Evolutionary conservation across 2,329 filamentous ascomycete genomes (phyloP).

Genomic region (Fusarium liriodendri): DNA sequence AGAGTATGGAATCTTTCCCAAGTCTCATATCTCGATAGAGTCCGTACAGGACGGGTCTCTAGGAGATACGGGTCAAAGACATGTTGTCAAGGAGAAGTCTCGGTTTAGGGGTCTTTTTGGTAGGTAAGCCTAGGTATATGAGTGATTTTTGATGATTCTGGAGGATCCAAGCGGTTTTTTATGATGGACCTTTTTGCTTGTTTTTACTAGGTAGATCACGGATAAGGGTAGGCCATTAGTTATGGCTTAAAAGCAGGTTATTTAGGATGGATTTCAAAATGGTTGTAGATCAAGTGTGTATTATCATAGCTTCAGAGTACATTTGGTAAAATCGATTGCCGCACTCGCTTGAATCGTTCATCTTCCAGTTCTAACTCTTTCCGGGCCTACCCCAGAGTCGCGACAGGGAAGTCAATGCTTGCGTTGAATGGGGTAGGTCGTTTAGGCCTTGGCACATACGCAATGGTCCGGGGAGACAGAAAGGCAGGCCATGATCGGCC

Average conservation of each 20-base stretch:
- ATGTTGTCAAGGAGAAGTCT: neutral
- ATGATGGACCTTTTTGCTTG: neutral
- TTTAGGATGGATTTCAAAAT: neutral
- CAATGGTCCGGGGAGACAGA: neutral
- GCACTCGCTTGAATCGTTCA: neutral
- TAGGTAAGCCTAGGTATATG: neutral
- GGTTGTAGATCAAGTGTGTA: neutral
- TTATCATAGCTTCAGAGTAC: neutral
- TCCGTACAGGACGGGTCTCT: constrained; percentile 19
- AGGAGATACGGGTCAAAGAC: neutral
- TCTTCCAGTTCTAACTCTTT: neutral
- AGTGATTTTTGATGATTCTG: neutral
- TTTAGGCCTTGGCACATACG: neutral
- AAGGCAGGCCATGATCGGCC: neutral
- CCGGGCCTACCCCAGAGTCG: neutral
- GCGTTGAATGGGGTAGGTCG: neutral
- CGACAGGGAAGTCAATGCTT: neutral
- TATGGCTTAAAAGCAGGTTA: neutral
- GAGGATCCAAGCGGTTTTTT: neutral
- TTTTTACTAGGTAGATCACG: neutral
- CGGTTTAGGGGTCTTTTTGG: constrained; percentile 3
- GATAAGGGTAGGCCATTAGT: neutral
- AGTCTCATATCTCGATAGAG: constrained; percentile 24
- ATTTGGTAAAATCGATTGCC: neutral
- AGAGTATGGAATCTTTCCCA: constrained; percentile 49